Evolutionary conservation across 2,329 filamentous ascomycete species (phyloP), one percentile per base, ranked within the genome.

Genomic region (Colletotrichum somersetense): DNA sequence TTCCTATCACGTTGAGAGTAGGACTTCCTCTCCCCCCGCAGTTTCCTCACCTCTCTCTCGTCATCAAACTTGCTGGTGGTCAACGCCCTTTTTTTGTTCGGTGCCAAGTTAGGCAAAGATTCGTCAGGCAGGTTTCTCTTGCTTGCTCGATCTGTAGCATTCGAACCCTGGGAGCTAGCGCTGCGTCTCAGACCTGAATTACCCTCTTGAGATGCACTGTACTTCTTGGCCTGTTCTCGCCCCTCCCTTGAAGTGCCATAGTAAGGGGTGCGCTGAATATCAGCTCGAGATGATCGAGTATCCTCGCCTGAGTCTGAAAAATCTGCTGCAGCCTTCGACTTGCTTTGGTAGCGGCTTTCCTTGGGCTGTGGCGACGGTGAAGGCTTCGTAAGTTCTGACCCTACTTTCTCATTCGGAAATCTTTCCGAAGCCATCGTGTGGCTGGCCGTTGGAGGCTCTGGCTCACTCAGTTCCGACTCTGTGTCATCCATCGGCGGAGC

Each of bases 401-500:
- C 35, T 57, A 8, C 6, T 4, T 12, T 57, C 5, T 23, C n/a
- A 40, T 35, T 40, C 35, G n/a, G 20, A 1, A 38, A 14, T 5
- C 5, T 38, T 35, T n/a, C 20, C 8, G 55, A 23, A 38, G 3
- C 11, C 12, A n/a, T n/a, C 55, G 33, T n/a, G 20, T 52, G 20
- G 16, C 35, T 66, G 23, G 35, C 38, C 18, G 26, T 18, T 14
- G 62, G 50, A 26, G 14, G 38, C 14, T 40, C 61, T 12, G 66
- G 23, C 52, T 69, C 66, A 50, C 61, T 64, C 18, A 65, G 18
- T 44, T 69, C 66, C 16, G 63, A 50, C 14, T 66, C 67, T 4
- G 53, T 58, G 20, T 66, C 61, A 44, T 66, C 67, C 46, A 53
- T 40, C 6, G 67, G 66, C 23, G 40, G 44, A 14, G 30, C 67